These are phyloP conservation scores for Acorus calamus DNA, from an alignment of 106 monocot species.

Conservation along the genomic window DNA sequence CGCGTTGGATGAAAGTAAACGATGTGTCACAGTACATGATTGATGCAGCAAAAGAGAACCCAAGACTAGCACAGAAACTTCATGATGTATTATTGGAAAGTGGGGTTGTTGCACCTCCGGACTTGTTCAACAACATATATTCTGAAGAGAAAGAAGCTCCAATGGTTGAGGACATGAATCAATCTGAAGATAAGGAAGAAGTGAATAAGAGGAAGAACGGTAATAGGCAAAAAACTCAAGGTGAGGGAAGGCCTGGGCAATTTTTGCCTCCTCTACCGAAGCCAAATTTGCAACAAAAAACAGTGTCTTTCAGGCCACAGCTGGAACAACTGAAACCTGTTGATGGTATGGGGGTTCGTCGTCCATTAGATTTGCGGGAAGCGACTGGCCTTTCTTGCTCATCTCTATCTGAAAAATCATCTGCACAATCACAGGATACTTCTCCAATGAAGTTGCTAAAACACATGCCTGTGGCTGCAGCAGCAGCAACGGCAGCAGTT, in stretches of 20 bases:
- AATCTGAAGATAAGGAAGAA: slow-evolving; percentile 24
- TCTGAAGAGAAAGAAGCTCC: slow-evolving; percentile 17
- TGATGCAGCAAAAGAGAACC: slow-evolving; percentile 69
- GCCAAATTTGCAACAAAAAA: slow-evolving; percentile 4
- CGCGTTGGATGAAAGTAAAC: slow-evolving; percentile 44
- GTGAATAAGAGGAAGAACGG: slow-evolving; percentile 12
- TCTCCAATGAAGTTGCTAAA: slow-evolving; percentile 28
- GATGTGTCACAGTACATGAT: slow-evolving; percentile 73
- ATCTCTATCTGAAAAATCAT: slow-evolving; percentile 26
- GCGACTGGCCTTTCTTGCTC: background rate
- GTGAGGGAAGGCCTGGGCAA: slow-evolving; percentile 13
- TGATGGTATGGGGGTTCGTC: slow-evolving; percentile 23
- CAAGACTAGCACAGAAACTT: slow-evolving; percentile 57
- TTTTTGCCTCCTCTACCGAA: slow-evolving; percentile 12
- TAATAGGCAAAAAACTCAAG: slow-evolving; percentile 2
- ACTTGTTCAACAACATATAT: slow-evolving; percentile 48
- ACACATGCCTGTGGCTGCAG: slow-evolving; percentile 51
- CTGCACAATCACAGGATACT: slow-evolving; percentile 8
- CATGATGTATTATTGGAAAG: slow-evolving; percentile 70
- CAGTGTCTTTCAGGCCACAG: slow-evolving; percentile 7
- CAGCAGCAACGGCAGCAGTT: slow-evolving; percentile 64
- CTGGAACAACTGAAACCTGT: slow-evolving; percentile 26
- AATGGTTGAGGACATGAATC: slow-evolving; percentile 5
- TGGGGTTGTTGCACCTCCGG: slow-evolving; percentile 58
- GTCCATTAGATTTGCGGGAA: slow-evolving; percentile 16